Conservation (phyloP, 768 basidiomycete genomes). For the Podaxis sp. region DNA sequence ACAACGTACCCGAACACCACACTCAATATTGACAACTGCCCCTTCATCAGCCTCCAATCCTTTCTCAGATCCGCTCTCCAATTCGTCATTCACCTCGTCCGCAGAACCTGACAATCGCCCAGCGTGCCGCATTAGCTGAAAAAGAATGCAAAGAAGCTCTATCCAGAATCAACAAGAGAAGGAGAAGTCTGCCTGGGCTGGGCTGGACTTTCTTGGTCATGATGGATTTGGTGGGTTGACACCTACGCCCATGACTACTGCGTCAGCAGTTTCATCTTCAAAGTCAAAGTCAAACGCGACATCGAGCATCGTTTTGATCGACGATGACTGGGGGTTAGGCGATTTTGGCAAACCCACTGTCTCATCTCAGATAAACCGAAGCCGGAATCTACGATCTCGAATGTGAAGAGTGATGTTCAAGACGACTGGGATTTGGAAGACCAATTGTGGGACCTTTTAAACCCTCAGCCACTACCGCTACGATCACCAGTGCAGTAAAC, state of each 20-base stretch:
- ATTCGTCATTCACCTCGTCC: constrained; percentile 31
- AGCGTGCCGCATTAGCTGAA: constrained; percentile 36
- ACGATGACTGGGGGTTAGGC: too few relatives aligned
- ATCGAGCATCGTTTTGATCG: too few relatives aligned
- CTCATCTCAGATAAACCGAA: too few relatives aligned
- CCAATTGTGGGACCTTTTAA: too few relatives aligned
- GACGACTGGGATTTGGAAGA: too few relatives aligned
- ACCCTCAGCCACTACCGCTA: too few relatives aligned
- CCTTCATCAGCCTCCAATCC: constrained; percentile 47
- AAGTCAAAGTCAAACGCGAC: too few relatives aligned
- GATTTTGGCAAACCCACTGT: too few relatives aligned
- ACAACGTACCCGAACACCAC: neutral
- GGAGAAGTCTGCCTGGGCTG: constrained; percentile 57
- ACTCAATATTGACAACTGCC: constrained; percentile 22
- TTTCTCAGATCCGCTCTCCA: constrained; percentile 67
- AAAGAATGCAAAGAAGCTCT: constrained; percentile 19
- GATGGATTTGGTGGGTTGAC: constrained; percentile 18
- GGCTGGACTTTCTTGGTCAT: constrained; percentile 47
- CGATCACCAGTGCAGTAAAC: too few relatives aligned
- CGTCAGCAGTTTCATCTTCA: constrained; percentile 11
- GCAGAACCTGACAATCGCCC: constrained; percentile 68
- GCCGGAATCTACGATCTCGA: too few relatives aligned
- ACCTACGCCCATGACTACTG: constrained; percentile 4
- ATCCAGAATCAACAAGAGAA: constrained; percentile 29
- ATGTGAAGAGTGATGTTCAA: too few relatives aligned